Conservation (phyloP, 805 yeast species). For the Pichia manshurica region DNA sequence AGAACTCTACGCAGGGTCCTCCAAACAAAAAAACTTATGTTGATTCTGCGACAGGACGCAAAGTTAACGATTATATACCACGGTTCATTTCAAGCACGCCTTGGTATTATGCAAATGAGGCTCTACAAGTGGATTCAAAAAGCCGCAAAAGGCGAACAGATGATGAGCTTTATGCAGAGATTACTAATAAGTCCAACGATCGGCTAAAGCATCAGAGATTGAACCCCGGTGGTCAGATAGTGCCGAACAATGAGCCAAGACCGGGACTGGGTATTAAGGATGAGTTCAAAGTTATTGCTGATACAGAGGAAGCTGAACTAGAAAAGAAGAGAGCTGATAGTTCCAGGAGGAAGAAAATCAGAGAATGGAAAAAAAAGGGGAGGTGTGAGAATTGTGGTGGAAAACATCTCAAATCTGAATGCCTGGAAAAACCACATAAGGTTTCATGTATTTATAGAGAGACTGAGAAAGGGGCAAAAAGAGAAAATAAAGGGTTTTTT, state of each 20-base stretch:
- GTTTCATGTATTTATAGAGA: conserved; percentile 31
- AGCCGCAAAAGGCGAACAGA: conserved; percentile 24
- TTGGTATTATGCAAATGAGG: conserved; percentile 32
- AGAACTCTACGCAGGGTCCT: conserved; percentile 1
- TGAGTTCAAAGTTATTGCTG: conserved; percentile 27
- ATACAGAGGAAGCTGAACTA: conserved; percentile 10
- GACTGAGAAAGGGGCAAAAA: conserved; percentile 13
- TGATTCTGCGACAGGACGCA: conserved; percentile 17
- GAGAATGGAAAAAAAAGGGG: conserved; percentile 25
- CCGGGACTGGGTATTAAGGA: conserved; percentile 55
- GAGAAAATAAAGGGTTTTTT: conserved; percentile 8
- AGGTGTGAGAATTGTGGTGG: conserved; percentile 59
- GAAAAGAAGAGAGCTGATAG: background rate
- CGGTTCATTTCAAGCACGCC: conserved; percentile 36
- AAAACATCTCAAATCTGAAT: conserved; percentile 45
- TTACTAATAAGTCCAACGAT: conserved; percentile 31
- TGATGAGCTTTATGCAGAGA: conserved; percentile 19
- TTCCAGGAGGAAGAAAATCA: conserved; percentile 4
- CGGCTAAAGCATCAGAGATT: conserved; percentile 54
- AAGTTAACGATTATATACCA: conserved; percentile 37
- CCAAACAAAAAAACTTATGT: conserved; percentile 16
- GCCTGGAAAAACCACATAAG: conserved; percentile 52
- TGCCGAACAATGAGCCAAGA: conserved; percentile 44
- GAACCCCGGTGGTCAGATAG: conserved; percentile 35
- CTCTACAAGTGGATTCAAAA: conserved; percentile 26